Percentiles rank a stretch among this genome's conserved stretches.
These are phyloP conservation scores for Hypsizygus ulmarius DNA, from an alignment of 1,284 basidiomycete species.

Conservation along the genomic window DNA sequence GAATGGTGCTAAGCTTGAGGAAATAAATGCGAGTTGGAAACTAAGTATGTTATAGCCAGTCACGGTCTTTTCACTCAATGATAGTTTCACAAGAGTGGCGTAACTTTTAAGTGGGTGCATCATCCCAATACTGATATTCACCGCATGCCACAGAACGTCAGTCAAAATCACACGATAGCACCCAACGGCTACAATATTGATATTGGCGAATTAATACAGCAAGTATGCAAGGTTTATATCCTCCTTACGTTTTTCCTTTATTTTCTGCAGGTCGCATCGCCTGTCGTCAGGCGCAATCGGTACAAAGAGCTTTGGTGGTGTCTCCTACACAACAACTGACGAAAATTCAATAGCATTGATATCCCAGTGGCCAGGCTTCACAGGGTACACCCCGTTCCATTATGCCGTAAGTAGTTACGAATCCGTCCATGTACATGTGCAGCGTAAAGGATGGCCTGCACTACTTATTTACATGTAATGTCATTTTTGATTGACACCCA, in stretches of 20 bases:
- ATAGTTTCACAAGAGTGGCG: constrained; percentile 57
- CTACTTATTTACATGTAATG: too few species aligned
- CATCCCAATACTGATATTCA: not conserved
- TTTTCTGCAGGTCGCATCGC: constrained; percentile 33
- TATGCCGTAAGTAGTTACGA: not conserved
- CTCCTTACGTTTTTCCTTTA: not conserved
- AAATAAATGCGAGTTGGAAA: too few species aligned
- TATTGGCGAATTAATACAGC: constrained; percentile 27
- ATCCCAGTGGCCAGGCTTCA: constrained; percentile 44
- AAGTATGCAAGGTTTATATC: not conserved
- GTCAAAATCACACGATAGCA: constrained; percentile 47
- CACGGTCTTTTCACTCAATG: too few species aligned
- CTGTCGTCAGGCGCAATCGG: constrained; percentile 47
- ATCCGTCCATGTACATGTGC: not conserved
- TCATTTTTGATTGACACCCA: constrained; percentile 4
- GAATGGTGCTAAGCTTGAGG: too few species aligned
- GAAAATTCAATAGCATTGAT: constrained; percentile 49
- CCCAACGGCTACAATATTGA: constrained; percentile 58
- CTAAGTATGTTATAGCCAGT: too few species aligned
- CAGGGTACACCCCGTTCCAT: constrained; percentile 35
- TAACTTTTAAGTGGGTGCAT: not conserved
- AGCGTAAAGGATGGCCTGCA: constrained; percentile 32
- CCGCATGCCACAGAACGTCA: constrained; percentile 27
- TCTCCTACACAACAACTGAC: constrained; percentile 49
- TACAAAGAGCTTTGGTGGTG: constrained; percentile 37